Evolutionary conservation across 2,329 filamentous ascomycete species (phyloP).

Genomic region (Rhynchosporium secalis): DNA sequence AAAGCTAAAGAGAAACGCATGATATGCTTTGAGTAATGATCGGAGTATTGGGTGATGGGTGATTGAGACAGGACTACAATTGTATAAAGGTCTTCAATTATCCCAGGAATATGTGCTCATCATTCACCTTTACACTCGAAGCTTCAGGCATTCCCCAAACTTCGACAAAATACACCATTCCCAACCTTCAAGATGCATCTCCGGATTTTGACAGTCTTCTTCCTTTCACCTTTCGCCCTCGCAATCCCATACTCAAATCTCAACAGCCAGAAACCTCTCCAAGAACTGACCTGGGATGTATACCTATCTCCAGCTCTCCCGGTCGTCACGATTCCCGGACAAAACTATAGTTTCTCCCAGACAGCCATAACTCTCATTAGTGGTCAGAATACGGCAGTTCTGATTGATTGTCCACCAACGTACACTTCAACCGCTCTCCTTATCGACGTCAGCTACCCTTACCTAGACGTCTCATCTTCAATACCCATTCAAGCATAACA

Average conservation of each 20-base stretch:
- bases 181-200: not conserved
- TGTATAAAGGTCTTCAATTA: not conserved
- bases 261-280: constrained; percentile 1
- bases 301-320: constrained; percentile 6
- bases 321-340: constrained; percentile 10
- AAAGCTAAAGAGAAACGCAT: not conserved
- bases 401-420: constrained; percentile 43
- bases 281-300: constrained; percentile 11
- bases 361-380: constrained; percentile 27
- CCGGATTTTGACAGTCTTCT: not conserved
- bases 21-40: not conserved
- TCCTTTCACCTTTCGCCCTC: not conserved
- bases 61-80: not conserved
- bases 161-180: not conserved
- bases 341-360: constrained; percentile 18
- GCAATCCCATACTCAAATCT: not conserved
- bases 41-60: not conserved
- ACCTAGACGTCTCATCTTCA: too few relatives aligned
- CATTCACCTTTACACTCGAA: not conserved
- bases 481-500: too few relatives aligned
- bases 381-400: constrained; percentile 39
- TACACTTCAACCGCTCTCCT: constrained; percentile 39
- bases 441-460: constrained; percentile 16
- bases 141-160: not conserved
- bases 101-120: not conserved